A percentile compares a stretch with the other conserved stretches of the same genome.
phyloP scores from a whole-genome alignment of 116 monocot genomes.

The Cymodocea nodosa region DNA sequence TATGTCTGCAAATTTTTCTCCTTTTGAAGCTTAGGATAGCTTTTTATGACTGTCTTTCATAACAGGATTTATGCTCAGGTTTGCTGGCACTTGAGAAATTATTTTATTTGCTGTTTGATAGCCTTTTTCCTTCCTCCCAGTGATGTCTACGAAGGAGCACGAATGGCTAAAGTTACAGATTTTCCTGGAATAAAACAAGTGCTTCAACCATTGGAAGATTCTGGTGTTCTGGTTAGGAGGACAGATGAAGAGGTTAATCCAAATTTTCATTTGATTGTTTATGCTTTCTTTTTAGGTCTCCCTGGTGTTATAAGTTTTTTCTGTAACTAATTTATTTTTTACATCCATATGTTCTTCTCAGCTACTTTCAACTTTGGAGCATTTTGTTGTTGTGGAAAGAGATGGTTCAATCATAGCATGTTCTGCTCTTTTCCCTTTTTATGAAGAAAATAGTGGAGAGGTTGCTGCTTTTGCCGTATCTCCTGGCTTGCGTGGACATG shows the following conservation, averaged over 20 bases:
- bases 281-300: not conserved
- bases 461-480: conserved; percentile 92
- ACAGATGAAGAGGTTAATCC: conserved; percentile 66
- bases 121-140: conserved; percentile 14
- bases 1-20: too few relatives aligned
- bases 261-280: not conserved
- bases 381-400: conserved; percentile 89
- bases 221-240: conserved; percentile 62
- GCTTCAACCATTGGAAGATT: conserved; percentile 75
- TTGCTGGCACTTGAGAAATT: too few relatives aligned
- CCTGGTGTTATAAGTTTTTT: too few relatives aligned
- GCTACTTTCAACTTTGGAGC: conserved; percentile 58
- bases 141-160: conserved; percentile 96
- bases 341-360: conserved; percentile 13
- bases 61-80: too few relatives aligned
- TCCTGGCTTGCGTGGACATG: conserved; percentile 89
- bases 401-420: conserved; percentile 95
- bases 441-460: conserved; percentile 77
- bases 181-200: conserved; percentile 72
- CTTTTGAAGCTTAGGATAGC: too few relatives aligned
- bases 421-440: conserved; percentile 84
- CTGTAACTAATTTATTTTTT: too few relatives aligned
- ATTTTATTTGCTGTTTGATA: not conserved
- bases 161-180: conserved; percentile 59
- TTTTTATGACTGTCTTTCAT: too few relatives aligned